Percentiles rank a stretch among this genome's conserved stretches.
phyloP scores from a whole-genome alignment of 2,329 filamentous ascomycete species.

The Uncinocarpus reesii region DNA sequence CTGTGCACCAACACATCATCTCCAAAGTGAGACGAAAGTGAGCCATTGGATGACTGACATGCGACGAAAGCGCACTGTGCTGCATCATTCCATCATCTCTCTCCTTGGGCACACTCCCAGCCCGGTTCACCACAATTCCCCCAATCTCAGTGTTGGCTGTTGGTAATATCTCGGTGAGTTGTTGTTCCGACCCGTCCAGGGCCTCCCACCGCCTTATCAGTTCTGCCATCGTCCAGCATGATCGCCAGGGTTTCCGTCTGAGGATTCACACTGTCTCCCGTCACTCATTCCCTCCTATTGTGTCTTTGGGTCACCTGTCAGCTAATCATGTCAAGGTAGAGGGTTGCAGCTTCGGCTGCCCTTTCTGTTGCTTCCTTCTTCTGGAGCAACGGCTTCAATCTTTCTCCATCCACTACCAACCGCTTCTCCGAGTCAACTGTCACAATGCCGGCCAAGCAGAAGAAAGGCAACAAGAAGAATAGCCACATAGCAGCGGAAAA shows the following conservation, averaged over 20 bases:
- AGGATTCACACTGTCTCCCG: neutral
- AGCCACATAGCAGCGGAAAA: conserved; percentile 30
- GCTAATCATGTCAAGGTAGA: conserved; percentile 29
- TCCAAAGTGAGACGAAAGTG: conserved; percentile 1
- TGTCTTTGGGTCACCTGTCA: conserved; percentile 5
- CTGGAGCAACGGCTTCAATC: conserved; percentile 24
- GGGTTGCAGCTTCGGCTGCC: conserved; percentile 37
- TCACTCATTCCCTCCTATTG: neutral
- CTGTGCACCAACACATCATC: neutral
- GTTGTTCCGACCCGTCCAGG: conserved; percentile 5
- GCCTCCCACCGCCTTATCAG: conserved; percentile 9
- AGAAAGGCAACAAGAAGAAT: conserved; percentile 31
- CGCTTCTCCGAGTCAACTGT: conserved; percentile 23
- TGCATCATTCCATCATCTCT: neutral
- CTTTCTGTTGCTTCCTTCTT: conserved; percentile 25
- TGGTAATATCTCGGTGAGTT: neutral
- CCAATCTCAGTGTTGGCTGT: neutral
- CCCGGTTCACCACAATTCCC: neutral
- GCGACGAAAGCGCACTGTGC: neutral
- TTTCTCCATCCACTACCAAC: conserved; percentile 20
- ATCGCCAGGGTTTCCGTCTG: neutral
- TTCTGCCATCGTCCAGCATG: conserved; percentile 6
- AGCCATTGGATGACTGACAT: neutral
- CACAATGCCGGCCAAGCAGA: conserved; percentile 38
- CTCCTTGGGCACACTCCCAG: neutral